Base-by-base conservation (phyloP, 257 asterid genomes). In the Capsicum chinense region DNA sequence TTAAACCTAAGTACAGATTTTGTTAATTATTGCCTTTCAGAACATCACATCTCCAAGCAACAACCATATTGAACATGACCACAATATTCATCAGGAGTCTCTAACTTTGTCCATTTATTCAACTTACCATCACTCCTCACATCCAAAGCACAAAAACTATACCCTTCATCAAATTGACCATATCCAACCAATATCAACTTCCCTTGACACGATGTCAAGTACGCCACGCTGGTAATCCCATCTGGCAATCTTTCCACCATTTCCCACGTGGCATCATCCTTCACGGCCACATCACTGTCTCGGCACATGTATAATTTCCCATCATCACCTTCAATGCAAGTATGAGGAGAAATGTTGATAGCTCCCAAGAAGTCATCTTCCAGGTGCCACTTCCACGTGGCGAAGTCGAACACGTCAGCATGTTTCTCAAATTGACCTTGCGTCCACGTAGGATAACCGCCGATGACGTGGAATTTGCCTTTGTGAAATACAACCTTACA, bases 401-500 rank as follows among this genome's bases (percentile, higher is more conserved):
- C 58, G 5, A 19, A 17, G 16, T 82, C 79, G n/a, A 74, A 76
- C 10, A 52, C 76, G 48, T 87, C 89, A 0, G 70, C 87, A 33
- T 52, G 15, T 5, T 52, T 66, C 52, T 63, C 73, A 12, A 84
- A 86, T 1, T 35, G 42, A n/a, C 85, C 89, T 56, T 84, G 89
- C 3, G 74, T 54, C 44, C 60, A 60, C 21, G 83, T 76, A 16
- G 81, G 50, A 16, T 87, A 87, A 0, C 89, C 87, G 0, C 87
- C 71, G 2, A 84, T 84, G 82, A 84, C 86, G 47, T 84, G 84
- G 84, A 84, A 87, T 52, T 79, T 76, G 26, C 87, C 86, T 47
- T 56, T 56, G 47, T 74, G 69, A 79, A 74, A 87, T 9, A 82
- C 19, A 16, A 83, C 80, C 74, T 52, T 54, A 52, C 87, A 87